Conservation (phyloP, 2,329 filamentous ascomycete species). For the Pyrenophora tritici-repentis region DNA sequence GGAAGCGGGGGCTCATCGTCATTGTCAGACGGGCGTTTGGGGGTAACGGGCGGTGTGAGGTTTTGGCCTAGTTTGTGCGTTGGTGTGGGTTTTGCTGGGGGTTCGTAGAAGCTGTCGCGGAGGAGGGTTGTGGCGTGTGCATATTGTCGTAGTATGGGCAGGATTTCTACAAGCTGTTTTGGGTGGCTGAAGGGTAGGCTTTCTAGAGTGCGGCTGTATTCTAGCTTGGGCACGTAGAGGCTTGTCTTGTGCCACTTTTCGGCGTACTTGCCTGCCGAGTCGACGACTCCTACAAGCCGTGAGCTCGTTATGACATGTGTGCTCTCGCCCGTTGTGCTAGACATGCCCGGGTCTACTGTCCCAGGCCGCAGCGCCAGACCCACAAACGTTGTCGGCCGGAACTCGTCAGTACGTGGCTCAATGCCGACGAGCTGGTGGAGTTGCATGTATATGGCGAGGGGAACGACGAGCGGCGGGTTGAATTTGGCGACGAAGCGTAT, state of each 20-base stretch:
- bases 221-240: conserved; percentile 72
- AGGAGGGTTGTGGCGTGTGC: conserved; percentile 71
- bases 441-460: conserved; percentile 65
- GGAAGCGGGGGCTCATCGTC: conserved; percentile 13
- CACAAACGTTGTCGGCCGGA: conserved; percentile 52
- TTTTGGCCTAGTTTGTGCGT: conserved; percentile 12
- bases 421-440: conserved; percentile 64
- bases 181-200: conserved; percentile 79
- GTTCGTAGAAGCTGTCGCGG: conserved; percentile 59
- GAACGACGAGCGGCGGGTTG: conserved; percentile 73
- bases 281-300: conserved; percentile 46
- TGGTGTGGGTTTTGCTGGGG: conserved; percentile 38
- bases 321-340: conserved; percentile 36
- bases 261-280: conserved; percentile 28
- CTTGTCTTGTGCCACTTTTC: conserved; percentile 58
- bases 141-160: conserved; percentile 76
- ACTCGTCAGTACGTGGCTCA: conserved; percentile 61
- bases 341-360: conserved; percentile 60
- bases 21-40: not conserved
- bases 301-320: conserved; percentile 59
- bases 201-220: conserved; percentile 69
- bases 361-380: conserved; percentile 57
- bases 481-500: conserved; percentile 76
- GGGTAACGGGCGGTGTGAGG: conserved; percentile 22
- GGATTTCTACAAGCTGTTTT: conserved; percentile 71